Evolutionary conservation across 257 asterid genomes (phyloP).

Genomic region (Forsythia suspensa): DNA sequence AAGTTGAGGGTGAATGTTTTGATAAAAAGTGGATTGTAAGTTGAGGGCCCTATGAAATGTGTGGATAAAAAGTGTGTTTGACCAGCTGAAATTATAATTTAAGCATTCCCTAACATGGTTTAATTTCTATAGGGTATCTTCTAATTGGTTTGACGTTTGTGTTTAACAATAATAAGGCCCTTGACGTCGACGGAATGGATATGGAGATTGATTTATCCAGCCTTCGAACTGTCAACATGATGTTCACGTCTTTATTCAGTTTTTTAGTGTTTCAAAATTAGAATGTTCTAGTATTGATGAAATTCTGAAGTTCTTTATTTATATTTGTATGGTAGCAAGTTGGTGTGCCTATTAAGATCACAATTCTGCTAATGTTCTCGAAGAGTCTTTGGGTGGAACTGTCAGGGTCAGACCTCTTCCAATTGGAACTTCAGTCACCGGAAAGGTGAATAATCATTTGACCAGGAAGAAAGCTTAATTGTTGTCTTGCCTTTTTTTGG

Average conservation of each 20-base stretch:
- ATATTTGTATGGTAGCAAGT: conserved; percentile 39
- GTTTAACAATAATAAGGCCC: conserved; percentile 23
- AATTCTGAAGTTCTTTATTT: conserved; percentile 7
- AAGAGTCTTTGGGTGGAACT: conserved; percentile 75
- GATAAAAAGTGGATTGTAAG: too few species aligned
- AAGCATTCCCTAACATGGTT: too few species aligned
- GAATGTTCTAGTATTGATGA: not conserved
- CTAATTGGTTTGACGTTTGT: conserved; percentile 27
- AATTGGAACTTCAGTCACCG: conserved; percentile 53
- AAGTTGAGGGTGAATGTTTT: too few species aligned
- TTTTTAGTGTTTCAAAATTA: conserved; percentile 21
- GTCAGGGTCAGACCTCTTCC: conserved; percentile 60
- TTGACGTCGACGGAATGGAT: conserved; percentile 61
- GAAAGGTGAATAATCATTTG: conserved; percentile 38
- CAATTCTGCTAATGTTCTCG: conserved; percentile 82
- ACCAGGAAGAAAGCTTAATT: conserved; percentile 13
- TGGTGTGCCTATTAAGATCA: conserved; percentile 66
- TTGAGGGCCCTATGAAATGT: too few species aligned
- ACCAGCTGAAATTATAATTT: too few species aligned
- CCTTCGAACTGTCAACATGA: conserved; percentile 97
- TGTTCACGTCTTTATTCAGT: conserved; percentile 99
- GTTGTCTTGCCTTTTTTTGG: conserved; percentile 15
- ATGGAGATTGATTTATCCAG: conserved; percentile 98
- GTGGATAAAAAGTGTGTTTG: too few species aligned
- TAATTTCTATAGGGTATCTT: conserved; percentile 1